Percentiles rank a stretch among this genome's conserved stretches.
Conservation (phyloP, 495 filamentous ascomycete species). For the Hypomontagnella submonticulosa region DNA sequence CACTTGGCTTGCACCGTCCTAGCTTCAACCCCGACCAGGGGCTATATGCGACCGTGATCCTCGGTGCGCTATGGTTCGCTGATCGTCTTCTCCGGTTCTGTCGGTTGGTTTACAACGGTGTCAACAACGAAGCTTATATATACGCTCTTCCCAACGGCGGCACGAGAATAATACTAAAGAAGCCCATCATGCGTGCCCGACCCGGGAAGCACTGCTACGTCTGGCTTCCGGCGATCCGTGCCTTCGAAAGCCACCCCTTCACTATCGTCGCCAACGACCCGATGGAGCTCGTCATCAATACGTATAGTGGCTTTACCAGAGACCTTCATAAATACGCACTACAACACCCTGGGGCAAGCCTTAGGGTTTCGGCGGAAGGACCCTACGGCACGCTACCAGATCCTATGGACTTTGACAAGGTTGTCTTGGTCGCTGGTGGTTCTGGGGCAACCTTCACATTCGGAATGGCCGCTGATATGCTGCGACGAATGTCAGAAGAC, state of each 20-base stretch:
- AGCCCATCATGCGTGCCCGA: constrained; percentile 53
- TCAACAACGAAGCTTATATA: constrained; percentile 65
- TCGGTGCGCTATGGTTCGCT: constrained; percentile 59
- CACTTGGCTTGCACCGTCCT: constrained; percentile 65
- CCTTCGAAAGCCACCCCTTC: constrained; percentile 70
- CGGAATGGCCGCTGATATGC: constrained; percentile 61
- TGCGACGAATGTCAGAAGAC: constrained; percentile 55
- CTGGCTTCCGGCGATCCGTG: constrained; percentile 67
- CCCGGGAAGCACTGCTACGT: constrained; percentile 71
- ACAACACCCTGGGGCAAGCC: constrained; percentile 56
- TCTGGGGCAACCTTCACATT: constrained; percentile 69
- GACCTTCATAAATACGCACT: constrained; percentile 63
- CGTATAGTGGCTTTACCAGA: constrained; percentile 67
- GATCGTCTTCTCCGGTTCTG: constrained; percentile 63
- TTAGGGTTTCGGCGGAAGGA: constrained; percentile 66
- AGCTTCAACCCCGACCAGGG: constrained; percentile 51
- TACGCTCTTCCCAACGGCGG: constrained; percentile 66
- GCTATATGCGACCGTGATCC: constrained; percentile 58
- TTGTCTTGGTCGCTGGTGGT: constrained; percentile 68
- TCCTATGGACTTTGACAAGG: constrained; percentile 65
- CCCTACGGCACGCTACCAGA: constrained; percentile 68
- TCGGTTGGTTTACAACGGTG: constrained; percentile 60
- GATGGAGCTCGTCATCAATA: constrained; percentile 65
- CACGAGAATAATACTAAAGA: constrained; percentile 65
- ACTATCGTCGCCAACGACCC: constrained; percentile 65